A percentile compares a stretch with the other conserved stretches of the same genome.
phyloP scores from a whole-genome alignment of 345 rosid genomes.

The Arabis hirsuta region DNA sequence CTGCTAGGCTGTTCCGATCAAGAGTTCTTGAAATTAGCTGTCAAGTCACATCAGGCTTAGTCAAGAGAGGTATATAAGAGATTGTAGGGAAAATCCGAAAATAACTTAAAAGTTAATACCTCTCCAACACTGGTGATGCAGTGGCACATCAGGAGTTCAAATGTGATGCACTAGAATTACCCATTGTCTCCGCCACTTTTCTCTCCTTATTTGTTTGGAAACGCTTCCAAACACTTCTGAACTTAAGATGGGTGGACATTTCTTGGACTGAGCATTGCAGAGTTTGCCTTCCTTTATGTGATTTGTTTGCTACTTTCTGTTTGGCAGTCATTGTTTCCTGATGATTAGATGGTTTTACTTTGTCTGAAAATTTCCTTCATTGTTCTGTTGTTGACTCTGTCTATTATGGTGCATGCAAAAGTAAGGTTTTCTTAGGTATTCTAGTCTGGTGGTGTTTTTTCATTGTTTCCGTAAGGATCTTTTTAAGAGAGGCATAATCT shows the following conservation, averaged over 20 bases:
- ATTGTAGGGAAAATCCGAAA: conserved; percentile 9
- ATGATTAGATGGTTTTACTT: conserved; percentile 11
- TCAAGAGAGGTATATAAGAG: conserved; percentile 9
- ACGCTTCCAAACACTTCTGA: conserved; percentile 4
- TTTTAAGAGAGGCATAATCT: conserved; percentile 13
- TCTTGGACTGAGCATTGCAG: conserved; percentile 20
- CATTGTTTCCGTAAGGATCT: conserved; percentile 12
- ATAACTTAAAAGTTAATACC: conserved; percentile 3
- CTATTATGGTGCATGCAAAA: conserved; percentile 27
- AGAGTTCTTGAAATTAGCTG: neutral
- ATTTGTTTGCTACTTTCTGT: conserved; percentile 25
- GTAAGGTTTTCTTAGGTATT: conserved; percentile 19
- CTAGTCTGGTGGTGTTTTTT: neutral
- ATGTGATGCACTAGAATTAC: conserved; percentile 29
- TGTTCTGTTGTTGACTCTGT: conserved; percentile 30
- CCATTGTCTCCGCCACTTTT: conserved; percentile 26
- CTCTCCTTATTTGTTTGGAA: neutral
- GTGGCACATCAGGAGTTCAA: conserved; percentile 17
- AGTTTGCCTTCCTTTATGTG: conserved; percentile 21
- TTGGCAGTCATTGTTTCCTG: conserved; percentile 9
- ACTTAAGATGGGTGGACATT: conserved; percentile 18
- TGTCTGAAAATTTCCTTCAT: conserved; percentile 24
- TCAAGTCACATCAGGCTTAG: conserved; percentile 26
- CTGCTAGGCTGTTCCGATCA: conserved; percentile 18
- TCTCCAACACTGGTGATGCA: conserved; percentile 14